Percentiles rank a stretch among this genome's conserved stretches.
Evolutionary conservation across 345 rosid species (phyloP).

Genomic region (Aquilaria yunnanensis): DNA sequence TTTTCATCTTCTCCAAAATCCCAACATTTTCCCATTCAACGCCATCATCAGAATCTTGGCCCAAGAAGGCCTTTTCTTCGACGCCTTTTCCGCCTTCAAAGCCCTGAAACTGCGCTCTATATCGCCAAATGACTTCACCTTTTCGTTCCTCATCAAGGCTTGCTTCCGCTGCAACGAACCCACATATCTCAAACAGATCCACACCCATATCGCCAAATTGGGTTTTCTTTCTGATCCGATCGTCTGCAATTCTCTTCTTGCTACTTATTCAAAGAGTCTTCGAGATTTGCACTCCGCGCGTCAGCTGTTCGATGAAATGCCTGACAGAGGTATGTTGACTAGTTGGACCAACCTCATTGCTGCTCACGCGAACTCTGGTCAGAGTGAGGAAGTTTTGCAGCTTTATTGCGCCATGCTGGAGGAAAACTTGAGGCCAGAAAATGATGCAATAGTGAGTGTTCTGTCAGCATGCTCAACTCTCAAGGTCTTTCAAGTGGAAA

Average conservation of each 20-base stretch:
- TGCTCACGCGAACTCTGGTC: conserved; percentile 26
- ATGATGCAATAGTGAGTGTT: conserved; percentile 31
- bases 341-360: conserved; percentile 33
- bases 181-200: conserved; percentile 22
- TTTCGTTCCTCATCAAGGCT: conserved; percentile 26
- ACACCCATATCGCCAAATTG: conserved; percentile 24
- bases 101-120: conserved; percentile 15
- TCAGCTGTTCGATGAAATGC: conserved; percentile 39
- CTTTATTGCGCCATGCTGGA: conserved; percentile 25
- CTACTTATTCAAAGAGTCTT: conserved; percentile 17
- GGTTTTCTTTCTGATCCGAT: conserved; percentile 24
- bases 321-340: conserved; percentile 22
- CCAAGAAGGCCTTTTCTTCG: conserved; percentile 12
- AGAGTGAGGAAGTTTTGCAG: conserved; percentile 25
- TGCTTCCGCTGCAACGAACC: conserved; percentile 19
- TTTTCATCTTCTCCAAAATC: conserved; percentile 20
- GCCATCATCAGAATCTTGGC: conserved; percentile 38
- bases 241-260: conserved; percentile 28
- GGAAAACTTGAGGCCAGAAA: conserved; percentile 21
- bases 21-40: conserved; percentile 42
- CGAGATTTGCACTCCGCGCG: conserved; percentile 28
- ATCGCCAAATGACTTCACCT: conserved; percentile 35
- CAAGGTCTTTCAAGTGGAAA: conserved; percentile 17
- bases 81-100: conserved; percentile 22
- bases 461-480: conserved; percentile 30